Percentiles rank a stretch among this genome's conserved stretches.
phyloP scores from a whole-genome alignment of 2,329 filamentous ascomycete genomes.

The Apiospora sp. region DNA sequence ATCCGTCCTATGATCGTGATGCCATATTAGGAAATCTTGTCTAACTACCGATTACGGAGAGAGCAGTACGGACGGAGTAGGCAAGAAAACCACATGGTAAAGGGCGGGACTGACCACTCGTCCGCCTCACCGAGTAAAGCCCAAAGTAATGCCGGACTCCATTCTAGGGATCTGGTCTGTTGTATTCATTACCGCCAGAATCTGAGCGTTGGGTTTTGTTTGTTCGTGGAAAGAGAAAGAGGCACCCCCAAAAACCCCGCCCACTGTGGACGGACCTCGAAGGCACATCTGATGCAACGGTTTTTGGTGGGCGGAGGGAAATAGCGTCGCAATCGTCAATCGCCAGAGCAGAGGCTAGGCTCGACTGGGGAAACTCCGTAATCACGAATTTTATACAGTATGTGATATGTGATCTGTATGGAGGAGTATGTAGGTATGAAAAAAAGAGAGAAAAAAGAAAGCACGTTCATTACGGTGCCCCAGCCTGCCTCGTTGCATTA shows the following conservation, averaged over 20 bases:
- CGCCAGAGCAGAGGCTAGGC: neutral
- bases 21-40: neutral
- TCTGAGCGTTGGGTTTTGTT: neutral
- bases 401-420: neutral
- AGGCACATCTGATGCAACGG: constrained; percentile 12
- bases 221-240: neutral
- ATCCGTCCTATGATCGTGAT: neutral
- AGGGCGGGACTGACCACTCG: neutral
- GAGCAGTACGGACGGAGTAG: too few species aligned
- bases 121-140: neutral
- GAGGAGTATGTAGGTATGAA: neutral
- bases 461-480: neutral
- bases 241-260: neutral
- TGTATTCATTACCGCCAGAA: neutral
- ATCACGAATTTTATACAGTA: neutral
- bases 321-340: constrained; percentile 16
- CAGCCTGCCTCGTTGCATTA: neutral
- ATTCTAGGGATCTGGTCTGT: neutral
- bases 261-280: constrained; percentile 21
- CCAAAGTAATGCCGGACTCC: neutral
- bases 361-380: constrained; percentile 4
- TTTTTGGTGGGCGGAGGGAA: constrained; percentile 1
- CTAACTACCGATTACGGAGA: neutral
- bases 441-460: neutral
- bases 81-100: constrained; percentile 8